phyloP scores from a whole-genome alignment of 1,284 basidiomycete genomes.

The Phlebopus sp. region DNA sequence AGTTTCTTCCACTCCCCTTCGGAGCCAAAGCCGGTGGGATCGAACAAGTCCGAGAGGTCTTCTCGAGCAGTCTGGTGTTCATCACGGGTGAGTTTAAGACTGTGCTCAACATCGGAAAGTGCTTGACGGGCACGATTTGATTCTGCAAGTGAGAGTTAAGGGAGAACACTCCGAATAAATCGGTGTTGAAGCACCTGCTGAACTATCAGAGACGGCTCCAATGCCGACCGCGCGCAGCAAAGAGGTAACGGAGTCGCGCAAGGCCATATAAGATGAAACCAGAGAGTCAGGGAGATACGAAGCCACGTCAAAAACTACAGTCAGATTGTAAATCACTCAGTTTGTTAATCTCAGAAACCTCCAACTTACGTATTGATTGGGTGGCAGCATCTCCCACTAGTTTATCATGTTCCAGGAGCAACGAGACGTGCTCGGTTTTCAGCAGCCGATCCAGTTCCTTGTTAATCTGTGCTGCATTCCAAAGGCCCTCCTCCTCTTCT shows the following conservation, averaged over 20 bases:
- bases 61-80: constrained; percentile 50
- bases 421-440: constrained; percentile 66
- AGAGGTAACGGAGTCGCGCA: constrained; percentile 63
- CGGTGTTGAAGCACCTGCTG: constrained; percentile 41
- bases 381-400: constrained; percentile 48
- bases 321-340: constrained; percentile 8
- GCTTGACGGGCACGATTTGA: constrained; percentile 63
- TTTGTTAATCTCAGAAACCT: not conserved
- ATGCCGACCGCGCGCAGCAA: constrained; percentile 72
- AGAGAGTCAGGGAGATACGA: constrained; percentile 87
- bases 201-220: constrained; percentile 36
- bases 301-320: constrained; percentile 75
- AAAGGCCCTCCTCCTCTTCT: constrained; percentile 47
- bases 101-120: constrained; percentile 58
- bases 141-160: constrained; percentile 33
- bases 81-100: constrained; percentile 43
- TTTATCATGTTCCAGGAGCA: constrained; percentile 75
- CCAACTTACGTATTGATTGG: constrained; percentile 52
- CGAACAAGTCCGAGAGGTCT: constrained; percentile 62
- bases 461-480: constrained; percentile 54
- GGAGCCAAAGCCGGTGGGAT: constrained; percentile 67
- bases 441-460: constrained; percentile 67
- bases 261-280: constrained; percentile 71
- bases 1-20: constrained; percentile 97
- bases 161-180: not conserved